These are phyloP conservation scores for Paramyrothecium roridum DNA, from an alignment of 2,329 filamentous ascomycete genomes.

Conservation along the genomic window DNA sequence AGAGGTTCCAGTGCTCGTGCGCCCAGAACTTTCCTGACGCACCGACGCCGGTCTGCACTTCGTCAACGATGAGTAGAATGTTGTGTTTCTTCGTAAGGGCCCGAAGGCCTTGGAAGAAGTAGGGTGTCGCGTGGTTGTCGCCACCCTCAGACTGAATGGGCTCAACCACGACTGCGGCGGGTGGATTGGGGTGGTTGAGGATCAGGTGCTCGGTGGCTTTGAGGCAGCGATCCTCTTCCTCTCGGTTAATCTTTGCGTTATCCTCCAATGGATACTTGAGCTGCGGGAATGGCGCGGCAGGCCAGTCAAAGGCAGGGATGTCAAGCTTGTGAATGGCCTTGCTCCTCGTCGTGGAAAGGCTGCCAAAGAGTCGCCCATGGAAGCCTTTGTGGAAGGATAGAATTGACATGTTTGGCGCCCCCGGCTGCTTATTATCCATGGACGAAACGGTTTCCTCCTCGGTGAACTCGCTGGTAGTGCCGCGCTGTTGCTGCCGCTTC, in stretches of 20 bases:
- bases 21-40: constrained; percentile 93
- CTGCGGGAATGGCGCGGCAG: constrained; percentile 79
- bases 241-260: constrained; percentile 71
- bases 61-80: constrained; percentile 83
- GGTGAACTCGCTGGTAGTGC: constrained; percentile 68
- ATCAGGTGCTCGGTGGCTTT: constrained; percentile 79
- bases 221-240: constrained; percentile 74
- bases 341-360: constrained; percentile 79
- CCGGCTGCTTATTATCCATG: constrained; percentile 77
- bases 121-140: constrained; percentile 85
- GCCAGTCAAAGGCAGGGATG: constrained; percentile 92
- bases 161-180: constrained; percentile 78
- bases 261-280: constrained; percentile 82
- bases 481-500: constrained; percentile 74
- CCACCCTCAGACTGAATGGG: constrained; percentile 89
- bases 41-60: constrained; percentile 87
- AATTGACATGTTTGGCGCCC: constrained; percentile 73
- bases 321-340: constrained; percentile 94
- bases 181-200: constrained; percentile 70
- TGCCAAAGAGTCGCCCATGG: constrained; percentile 85
- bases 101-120: constrained; percentile 80
- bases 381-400: constrained; percentile 83
- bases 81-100: constrained; percentile 71
- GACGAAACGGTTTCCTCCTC: constrained; percentile 66
- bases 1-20: constrained; percentile 85